Evolutionary conservation across 371 early-diverging fungal species (phyloP).

Genomic region (Mortierella sp.): DNA sequence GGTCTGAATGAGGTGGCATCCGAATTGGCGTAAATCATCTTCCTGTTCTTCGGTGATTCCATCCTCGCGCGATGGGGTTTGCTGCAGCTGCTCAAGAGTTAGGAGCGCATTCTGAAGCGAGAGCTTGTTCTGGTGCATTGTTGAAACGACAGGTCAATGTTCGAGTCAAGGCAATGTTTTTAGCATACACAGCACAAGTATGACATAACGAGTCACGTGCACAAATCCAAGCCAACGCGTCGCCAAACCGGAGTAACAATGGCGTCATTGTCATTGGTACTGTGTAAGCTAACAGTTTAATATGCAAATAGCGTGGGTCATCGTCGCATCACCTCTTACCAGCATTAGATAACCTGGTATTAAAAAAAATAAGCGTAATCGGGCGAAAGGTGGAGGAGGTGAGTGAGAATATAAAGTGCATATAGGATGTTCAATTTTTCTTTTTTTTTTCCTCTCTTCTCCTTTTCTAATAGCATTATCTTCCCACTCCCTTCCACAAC

Average conservation of each 20-base stretch:
- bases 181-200: too few relatives aligned
- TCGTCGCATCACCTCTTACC: neutral
- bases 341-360: neutral
- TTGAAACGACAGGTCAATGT: neutral
- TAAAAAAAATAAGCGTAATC: neutral
- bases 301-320: neutral
- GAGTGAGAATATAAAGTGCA: too few relatives aligned
- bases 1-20: slow-evolving; percentile 86
- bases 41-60: slow-evolving; percentile 81
- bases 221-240: neutral
- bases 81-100: slow-evolving; percentile 75
- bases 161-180: too few relatives aligned
- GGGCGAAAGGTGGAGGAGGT: neutral
- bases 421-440: too few relatives aligned
- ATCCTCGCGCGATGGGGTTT: slow-evolving; percentile 76
- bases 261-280: neutral
- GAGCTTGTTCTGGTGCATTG: slow-evolving; percentile 57
- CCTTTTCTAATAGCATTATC: neutral
- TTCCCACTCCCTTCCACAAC: neutral
- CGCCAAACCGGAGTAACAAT: neutral
- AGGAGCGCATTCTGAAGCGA: slow-evolving; percentile 80
- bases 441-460: neutral
- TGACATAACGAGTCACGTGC: neutral
- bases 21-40: slow-evolving; percentile 78
- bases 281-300: neutral